Conservation (phyloP, 2,329 filamentous ascomycete species). For the Microsporum audouinii region DNA sequence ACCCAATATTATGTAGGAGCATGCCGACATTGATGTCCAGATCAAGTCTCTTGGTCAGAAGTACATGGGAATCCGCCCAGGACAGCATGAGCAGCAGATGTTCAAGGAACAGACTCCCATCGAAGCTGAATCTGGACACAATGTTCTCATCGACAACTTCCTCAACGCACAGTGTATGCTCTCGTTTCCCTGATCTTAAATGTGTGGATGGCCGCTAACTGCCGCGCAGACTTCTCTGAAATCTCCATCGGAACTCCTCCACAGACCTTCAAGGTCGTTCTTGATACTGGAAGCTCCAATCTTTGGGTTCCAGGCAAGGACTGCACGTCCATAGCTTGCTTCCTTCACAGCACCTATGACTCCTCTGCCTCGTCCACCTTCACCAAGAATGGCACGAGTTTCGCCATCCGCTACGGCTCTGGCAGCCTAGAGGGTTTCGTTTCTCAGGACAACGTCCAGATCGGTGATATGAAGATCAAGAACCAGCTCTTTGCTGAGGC, state of each 20-base stretch:
- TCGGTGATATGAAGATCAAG: slow-evolving; percentile 82
- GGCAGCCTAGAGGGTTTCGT: slow-evolving; percentile 88
- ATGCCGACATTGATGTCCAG: slow-evolving; percentile 69
- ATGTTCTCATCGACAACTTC: slow-evolving; percentile 90
- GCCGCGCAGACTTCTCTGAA: slow-evolving; percentile 74
- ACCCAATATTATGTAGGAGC: slow-evolving; percentile 43
- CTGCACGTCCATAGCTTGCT: slow-evolving; percentile 95
- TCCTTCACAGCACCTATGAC: slow-evolving; percentile 94
- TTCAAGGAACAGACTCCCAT: slow-evolving; percentile 60
- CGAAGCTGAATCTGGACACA: slow-evolving; percentile 56
- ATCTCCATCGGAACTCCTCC: slow-evolving; percentile 85
- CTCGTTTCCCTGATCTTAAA: not conserved
- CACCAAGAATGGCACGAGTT: slow-evolving; percentile 84
- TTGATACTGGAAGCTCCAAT: slow-evolving; percentile 98
- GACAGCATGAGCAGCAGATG: slow-evolving; percentile 59
- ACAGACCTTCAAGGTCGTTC: slow-evolving; percentile 94
- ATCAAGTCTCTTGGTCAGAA: slow-evolving; percentile 80
- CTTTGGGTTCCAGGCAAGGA: slow-evolving; percentile 89
- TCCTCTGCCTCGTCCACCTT: slow-evolving; percentile 78
- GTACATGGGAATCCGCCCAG: slow-evolving; percentile 75
- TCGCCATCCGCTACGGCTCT: slow-evolving; percentile 91
- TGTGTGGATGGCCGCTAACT: slow-evolving; percentile 5
- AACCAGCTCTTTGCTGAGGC: slow-evolving; percentile 93
- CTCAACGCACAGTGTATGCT: slow-evolving; percentile 92
- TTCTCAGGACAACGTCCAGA: slow-evolving; percentile 73